Base-by-base conservation (phyloP, 176 grass and related monocot genomes). In the Bolboschoenus planiculmis region DNA sequence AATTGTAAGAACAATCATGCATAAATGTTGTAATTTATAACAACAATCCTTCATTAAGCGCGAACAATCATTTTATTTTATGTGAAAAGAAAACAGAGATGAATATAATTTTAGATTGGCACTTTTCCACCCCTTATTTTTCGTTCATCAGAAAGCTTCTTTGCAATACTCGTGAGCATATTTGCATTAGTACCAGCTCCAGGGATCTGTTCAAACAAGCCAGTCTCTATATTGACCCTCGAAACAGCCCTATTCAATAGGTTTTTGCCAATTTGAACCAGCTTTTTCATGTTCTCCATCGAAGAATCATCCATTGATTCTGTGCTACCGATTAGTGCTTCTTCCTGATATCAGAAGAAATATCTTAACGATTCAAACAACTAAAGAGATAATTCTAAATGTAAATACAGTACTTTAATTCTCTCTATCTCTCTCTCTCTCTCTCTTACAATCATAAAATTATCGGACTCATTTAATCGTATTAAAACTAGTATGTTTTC, bases 141-240 rank as follows among this genome's bases (percentile, higher is more conserved):
- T 11, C 81, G 64, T 76, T 93, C 94, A 0, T 81, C 9, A 0
- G 91, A 93, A 56, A 97, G 91, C 64, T 48, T 81, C 78, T 85
- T 87, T 0, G 91, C 91, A 14, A 93, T 88, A 20, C 20, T 7
- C 0, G 31, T 36, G 8, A 97, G 87, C 3, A 81, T 85, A 1
- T 84, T 47, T 55, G 80, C 84, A 20, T 93, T 97, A 0, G 89
- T 91, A 16, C 78, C 86, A 20, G 82, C 64, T 7, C 79, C 74
- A 0, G 75, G 7, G 20, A 87, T 35, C 10, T 54, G 0, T 56
- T 88, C 84, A 6, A 65, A 84, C 3, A 7, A 2, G 3, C 87
- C 91, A 0, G 87, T 97, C 84, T 91, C 89, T 1, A 93, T 46
- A 40, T 97, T 93, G 34, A 91, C 91, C 62, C 89, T 88, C 1